Percentiles rank a stretch among this genome's conserved stretches.
Conservation (phyloP, 768 basidiomycete genomes). For the Boletus rubropictus region DNA sequence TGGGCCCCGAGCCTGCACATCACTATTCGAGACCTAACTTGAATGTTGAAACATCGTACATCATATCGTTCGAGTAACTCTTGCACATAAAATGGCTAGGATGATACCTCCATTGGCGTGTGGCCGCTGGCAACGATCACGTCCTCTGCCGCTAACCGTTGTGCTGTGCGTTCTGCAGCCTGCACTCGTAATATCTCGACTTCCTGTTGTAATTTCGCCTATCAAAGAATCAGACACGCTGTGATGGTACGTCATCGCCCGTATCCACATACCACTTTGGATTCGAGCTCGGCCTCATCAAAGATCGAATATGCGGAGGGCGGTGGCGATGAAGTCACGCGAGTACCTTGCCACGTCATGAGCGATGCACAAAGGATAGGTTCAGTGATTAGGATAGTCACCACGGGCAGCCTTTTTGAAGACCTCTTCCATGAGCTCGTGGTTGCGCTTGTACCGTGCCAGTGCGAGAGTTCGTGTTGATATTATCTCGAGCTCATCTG, state of each 20-base stretch:
- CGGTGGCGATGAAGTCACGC: constrained; percentile 34
- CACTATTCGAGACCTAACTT: too few relatives aligned
- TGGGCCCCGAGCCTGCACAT: too few relatives aligned
- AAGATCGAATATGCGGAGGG: constrained; percentile 59
- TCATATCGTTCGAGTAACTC: background rate
- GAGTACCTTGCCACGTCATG: constrained; percentile 35
- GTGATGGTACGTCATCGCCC: background rate
- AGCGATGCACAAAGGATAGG: background rate
- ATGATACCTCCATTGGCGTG: constrained; percentile 27
- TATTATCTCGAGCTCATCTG: constrained; percentile 65
- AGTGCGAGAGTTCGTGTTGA: constrained; percentile 68
- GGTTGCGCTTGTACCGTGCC: constrained; percentile 71
- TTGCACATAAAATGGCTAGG: constrained; percentile 3
- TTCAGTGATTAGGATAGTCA: background rate
- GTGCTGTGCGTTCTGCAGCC: constrained; percentile 41
- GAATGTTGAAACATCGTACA: background rate
- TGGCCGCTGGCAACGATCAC: constrained; percentile 29
- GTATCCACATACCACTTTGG: constrained; percentile 40
- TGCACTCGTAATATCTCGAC: constrained; percentile 49
- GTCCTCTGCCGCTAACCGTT: constrained; percentile 25
- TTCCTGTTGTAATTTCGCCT: constrained; percentile 57
- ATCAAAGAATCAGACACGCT: background rate
- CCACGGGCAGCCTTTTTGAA: constrained; percentile 71
- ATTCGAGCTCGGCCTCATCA: constrained; percentile 50
- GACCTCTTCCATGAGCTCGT: constrained; percentile 80